Evolutionary conservation across 2,329 filamentous ascomycete genomes (phyloP).

Genomic region (Magnaporthiopsis poae): DNA sequence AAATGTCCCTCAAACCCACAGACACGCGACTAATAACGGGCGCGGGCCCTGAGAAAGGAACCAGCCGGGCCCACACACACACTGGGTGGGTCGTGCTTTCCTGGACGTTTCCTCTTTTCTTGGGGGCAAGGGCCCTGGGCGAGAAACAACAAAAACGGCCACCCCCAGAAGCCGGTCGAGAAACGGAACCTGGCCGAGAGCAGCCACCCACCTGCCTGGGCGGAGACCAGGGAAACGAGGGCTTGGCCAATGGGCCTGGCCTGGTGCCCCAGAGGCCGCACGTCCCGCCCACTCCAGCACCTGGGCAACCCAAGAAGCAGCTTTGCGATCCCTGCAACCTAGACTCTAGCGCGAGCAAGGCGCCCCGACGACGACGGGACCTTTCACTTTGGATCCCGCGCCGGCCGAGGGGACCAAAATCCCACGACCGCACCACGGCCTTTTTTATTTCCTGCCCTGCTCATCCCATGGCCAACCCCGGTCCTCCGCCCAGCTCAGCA

Average conservation of each 20-base stretch:
- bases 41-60: neutral
- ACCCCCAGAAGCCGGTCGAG: neutral
- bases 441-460: neutral
- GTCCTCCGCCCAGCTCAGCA: neutral
- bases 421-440: too few relatives aligned
- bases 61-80: neutral
- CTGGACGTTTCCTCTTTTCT: too few relatives aligned
- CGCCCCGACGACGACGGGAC: neutral
- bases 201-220: neutral
- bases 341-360: neutral
- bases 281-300: neutral
- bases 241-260: neutral
- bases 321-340: neutral
- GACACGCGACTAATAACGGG: neutral
- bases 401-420: neutral
- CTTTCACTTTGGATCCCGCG: neutral
- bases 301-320: neutral
- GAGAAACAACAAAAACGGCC: neutral
- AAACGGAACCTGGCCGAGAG: neutral
- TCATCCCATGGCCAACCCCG: too few relatives aligned
- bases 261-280: neutral
- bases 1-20: neutral
- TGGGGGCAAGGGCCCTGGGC: neutral
- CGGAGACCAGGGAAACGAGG: neutral
- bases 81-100: neutral